Conservation (phyloP, 2,329 filamentous ascomycete species). For the Rutstroemia sp. region DNA sequence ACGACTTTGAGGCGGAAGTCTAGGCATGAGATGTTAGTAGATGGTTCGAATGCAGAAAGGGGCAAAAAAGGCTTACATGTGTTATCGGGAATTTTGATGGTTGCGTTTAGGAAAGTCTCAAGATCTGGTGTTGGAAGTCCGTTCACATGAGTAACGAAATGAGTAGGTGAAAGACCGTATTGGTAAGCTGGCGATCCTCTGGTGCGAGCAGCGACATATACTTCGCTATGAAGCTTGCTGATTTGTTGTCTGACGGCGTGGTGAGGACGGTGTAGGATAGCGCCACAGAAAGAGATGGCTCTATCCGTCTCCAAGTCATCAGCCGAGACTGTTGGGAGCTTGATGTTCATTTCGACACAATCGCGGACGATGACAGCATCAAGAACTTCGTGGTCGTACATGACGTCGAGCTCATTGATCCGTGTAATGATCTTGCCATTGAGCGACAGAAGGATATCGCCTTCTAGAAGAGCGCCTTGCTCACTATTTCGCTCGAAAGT, state of each 20-base stretch:
- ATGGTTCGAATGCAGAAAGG: background rate
- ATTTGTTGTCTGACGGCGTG: constrained; percentile 97
- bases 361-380: constrained; percentile 83
- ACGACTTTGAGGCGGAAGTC: constrained; percentile 96
- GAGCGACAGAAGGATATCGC: constrained; percentile 84
- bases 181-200: constrained; percentile 79
- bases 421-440: constrained; percentile 90
- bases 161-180: constrained; percentile 89
- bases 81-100: constrained; percentile 86
- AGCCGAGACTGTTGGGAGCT: constrained; percentile 78
- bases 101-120: constrained; percentile 70
- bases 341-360: constrained; percentile 68
- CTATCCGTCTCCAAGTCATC: constrained; percentile 88
- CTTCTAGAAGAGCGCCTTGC: constrained; percentile 69
- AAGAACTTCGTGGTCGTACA: constrained; percentile 83
- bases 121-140: constrained; percentile 78
- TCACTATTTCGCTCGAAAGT: constrained; percentile 57
- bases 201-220: constrained; percentile 86
- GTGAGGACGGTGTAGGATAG: constrained; percentile 86
- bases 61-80: constrained; percentile 56
- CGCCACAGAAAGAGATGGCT: constrained; percentile 90
- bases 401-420: constrained; percentile 87
- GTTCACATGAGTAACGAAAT: constrained; percentile 96
- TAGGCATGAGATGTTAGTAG: constrained; percentile 27
- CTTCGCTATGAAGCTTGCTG: constrained; percentile 88